Base-by-base conservation (phyloP, 148 eudicot genomes). In the Gaultheria prostrata region DNA sequence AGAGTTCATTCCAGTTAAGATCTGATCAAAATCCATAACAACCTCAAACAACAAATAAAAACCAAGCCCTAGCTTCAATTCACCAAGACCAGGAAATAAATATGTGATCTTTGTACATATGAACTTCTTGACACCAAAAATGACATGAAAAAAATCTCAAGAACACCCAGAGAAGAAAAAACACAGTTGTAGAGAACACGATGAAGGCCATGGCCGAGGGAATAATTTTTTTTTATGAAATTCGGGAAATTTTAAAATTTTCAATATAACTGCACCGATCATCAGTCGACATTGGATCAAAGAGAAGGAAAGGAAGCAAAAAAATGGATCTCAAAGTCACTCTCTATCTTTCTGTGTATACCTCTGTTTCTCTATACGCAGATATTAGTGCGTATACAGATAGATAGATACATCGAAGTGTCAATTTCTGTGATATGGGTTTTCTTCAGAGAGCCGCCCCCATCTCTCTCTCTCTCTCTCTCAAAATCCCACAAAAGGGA, bases 401-500 rank as follows among this genome's bases (percentile, higher is more conserved):
- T n/a, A n/a, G n/a, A 0, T 76, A 84, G 88, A 88, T 88, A 39
- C 87, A 79, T 82, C 78, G 43, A 78, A 63, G 71, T 26, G 28
- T 61, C 81, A 79, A 73, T 77, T 77, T 76, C 54, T n/a, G 82
- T 76, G 78, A 59, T 32, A 54, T 56, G 83, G 71, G 82, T 69
- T 70, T 69, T 78, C 78, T 71, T 84, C 78, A 21, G 71, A 72
- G 43, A 77, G 35, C 61, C 76, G 75, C 74, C 82, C 17, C 56
- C 43, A 5, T 39, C 61, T 59, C 17, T 18, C 63, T n/a, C 49
- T n/a, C 49, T 45, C 65, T 83, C 79, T 69, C 63, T 81, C 73
- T 80, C 54, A 69, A 81, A 81, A 82, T 78, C 75, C 85, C 85
- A 83, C 85, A 74, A 82, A 74, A 45, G 87, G 77, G 78, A 85